Evolutionary conservation across 2,329 filamentous ascomycete genomes (phyloP), one percentile per base, ranked within the genome.

Genomic region (Dothidotthia symphoricarpi): DNA sequence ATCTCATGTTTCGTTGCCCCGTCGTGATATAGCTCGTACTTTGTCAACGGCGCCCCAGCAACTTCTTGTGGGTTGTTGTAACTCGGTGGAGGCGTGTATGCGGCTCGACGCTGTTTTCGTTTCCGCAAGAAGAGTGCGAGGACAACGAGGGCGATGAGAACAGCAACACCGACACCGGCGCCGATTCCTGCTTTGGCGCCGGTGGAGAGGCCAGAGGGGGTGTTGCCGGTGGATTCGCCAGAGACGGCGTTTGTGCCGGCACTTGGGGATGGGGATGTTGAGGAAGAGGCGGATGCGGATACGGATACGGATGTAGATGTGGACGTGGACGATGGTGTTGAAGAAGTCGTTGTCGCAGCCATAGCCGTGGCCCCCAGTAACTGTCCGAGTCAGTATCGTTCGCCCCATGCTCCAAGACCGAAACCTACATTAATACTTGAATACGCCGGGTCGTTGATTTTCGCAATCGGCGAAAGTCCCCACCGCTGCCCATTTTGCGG

Each of bases 141-240:
- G 56, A 96, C 95, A 1, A 96, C 71, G 1, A 90, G 67, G 0
- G 44, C 48, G 16, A 63, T 52, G 9, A 60, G 34, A 2, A 40
- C 47, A 16, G 43, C 41, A 9, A 27, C 31, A n/a, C 46, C 49
- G 6, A 55, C 17, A 3, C 39, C 45, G 2, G 39, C 53, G 5
- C 56, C 49, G 16, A 57, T 53, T 8, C 38, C 54, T 10, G 48
- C 49, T 47, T 57, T 51, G 6, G 38, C 42, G 9, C 32, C 49
- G 24, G 46, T 53, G 10, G 45, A 54, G n/a, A 62, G 47, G 16
- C 51, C 45, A 3, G 45, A 32, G n/a, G 45, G 44, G n/a, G 14
- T 19, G 11, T 30, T n/a, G 5, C 12, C 25, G 25, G 25, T n/a
- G 25, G 5, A 3, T 17, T 19, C 6, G 19, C 19, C 19, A 22